Evolutionary conservation across 257 asterid genomes (phyloP), one percentile per base, ranked within the genome.

Genomic region (Penstemon barbatus): DNA sequence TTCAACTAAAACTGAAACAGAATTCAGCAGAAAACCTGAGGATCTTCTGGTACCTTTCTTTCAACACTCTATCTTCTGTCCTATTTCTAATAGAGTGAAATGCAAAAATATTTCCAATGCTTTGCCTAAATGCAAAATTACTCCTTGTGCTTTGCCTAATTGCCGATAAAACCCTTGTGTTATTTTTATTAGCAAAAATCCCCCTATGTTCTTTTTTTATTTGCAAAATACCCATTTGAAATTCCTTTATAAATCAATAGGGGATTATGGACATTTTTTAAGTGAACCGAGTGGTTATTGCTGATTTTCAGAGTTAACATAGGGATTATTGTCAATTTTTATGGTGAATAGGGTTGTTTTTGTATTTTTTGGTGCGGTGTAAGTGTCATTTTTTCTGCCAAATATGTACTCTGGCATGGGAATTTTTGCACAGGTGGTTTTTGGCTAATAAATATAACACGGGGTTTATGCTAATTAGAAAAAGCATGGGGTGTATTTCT

Each of bases 21-120:
- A 85, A 83, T 77, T 93, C 72, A 63, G 77, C 77, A 93, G 82
- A 70, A 90, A 83, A 57, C 91, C 92, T 1, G 99, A 93, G 87
- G 99, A 93, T 77, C 96, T 93, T 60, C 80, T 93, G 92, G 99
- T 91, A 91, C 52, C 19, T 49, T 13, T 64, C 51, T 67, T 64
- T 61, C 5, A 36, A 64, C 52, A 5, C 15, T 55, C 38, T 5
- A 12, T 57, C 38, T 42, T 56, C 43, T 69, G 4, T 3, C 10
- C 19, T 48, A 7, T 39, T 36, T 15, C 57, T 57, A 19, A 46
- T 15, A 4, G 2, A 25, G 33, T 25, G 33, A 48, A 42, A 42
- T 37, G 61, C 50, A 33, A 48, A 39, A 12, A 62, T 44, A 36
- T 43, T 38, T 36, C 11, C 9, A 4, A 49, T 49, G 6, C 54